Base-by-base conservation (phyloP, 805 yeast species). In the Ogataea sp. region DNA sequence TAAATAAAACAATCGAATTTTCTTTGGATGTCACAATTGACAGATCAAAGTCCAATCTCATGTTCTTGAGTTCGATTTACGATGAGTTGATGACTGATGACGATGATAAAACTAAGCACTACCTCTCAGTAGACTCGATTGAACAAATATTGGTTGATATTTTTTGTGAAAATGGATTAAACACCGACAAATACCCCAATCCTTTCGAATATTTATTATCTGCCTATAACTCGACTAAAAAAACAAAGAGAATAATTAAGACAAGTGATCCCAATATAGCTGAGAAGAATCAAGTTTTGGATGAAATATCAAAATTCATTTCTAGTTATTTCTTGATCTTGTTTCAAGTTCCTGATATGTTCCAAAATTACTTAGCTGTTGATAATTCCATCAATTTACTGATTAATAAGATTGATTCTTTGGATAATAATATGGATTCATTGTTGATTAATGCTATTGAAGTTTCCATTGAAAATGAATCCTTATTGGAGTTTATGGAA, bases 341-440 rank as follows among this genome's bases (percentile, higher is more conserved):
- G 18, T 79, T 83, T 52, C 86, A 80, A 56, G 72, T 78, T 3
- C 80, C 83, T 9, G 89, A 80, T 40, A 73, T 75, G 73, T 71
- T 73, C 41, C 42, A 65, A 30, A 64, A 68, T 44, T 61, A 62
- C 43, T 64, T 68, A 18, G 37, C 49, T 35, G 44, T 70, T 16
- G 55, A 58, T 26, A 46, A 50, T 1, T 43, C 54, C 8, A 43
- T 64, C 5, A 50, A 47, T 14, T 46, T 44, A 5, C 50, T 64
- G 20, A 44, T 56, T 37, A 44, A 48, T 16, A 49, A 53, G 18
- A 44, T 56, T 7, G 46, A 47, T 31, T 16, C 30, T 6, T 8
- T 6, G n/a, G 18, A 17, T 31, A 45, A 44, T 16, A 45, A 47
- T 34, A 51, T 49, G 38, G 78, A 70, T 41, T 40, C 41, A 14